phyloP scores from a whole-genome alignment of 768 basidiomycete species.

The Candolleomyces aberdarensis region DNA sequence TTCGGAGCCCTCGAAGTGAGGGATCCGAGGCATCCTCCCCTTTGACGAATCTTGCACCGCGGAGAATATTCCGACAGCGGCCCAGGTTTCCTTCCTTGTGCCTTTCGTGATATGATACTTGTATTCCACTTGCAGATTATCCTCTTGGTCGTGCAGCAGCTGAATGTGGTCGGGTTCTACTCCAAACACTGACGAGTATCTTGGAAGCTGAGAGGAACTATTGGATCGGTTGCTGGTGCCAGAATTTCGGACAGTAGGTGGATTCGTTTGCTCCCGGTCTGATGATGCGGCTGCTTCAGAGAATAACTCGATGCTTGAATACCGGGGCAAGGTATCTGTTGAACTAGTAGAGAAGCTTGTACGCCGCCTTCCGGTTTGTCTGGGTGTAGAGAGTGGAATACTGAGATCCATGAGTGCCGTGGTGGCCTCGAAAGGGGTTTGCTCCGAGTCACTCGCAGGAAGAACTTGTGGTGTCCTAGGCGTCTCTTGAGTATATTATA shows the following conservation, averaged over 20 bases:
- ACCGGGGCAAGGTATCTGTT: no score
- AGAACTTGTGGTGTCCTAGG: no score
- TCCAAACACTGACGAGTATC: neutral
- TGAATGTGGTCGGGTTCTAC: neutral
- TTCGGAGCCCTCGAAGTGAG: neutral
- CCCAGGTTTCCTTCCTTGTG: neutral
- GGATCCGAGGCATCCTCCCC: neutral
- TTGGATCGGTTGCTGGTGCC: neutral
- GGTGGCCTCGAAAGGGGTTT: no score
- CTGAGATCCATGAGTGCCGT: no score
- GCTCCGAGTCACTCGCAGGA: no score
- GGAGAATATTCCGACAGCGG: neutral
- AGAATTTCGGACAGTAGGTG: neutral
- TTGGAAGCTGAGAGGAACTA: neutral
- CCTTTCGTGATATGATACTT: neutral
- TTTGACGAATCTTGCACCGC: neutral
- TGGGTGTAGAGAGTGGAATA: no score
- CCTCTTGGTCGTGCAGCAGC: neutral
- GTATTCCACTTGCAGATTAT: neutral
- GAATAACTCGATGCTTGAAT: no score
- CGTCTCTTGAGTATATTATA: no score
- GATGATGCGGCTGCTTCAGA: neutral
- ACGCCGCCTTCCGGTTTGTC: no score
- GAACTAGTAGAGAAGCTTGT: no score
- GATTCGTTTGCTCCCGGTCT: neutral